Conservation (phyloP, 345 rosid genomes). For the Dipteronia dyeriana region DNA sequence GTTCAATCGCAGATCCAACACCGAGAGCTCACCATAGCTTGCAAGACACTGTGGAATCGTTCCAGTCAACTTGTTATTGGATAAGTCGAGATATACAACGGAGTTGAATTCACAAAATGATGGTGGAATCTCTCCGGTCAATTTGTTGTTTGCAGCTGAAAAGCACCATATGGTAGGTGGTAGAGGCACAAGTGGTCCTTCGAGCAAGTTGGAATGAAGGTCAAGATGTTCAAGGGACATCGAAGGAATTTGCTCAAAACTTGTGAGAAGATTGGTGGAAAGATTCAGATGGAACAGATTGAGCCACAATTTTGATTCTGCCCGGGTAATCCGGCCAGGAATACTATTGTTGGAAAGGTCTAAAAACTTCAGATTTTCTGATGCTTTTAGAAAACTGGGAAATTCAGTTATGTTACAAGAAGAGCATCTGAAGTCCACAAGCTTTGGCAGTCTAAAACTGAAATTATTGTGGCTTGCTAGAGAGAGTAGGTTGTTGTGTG, state of each 20-base stretch:
- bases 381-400: slow-evolving; percentile 19
- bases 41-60: slow-evolving; percentile 27
- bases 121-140: slow-evolving; percentile 16
- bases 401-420: slow-evolving; percentile 27
- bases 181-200: background rate
- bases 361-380: background rate
- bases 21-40: background rate
- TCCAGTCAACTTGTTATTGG: slow-evolving; percentile 17
- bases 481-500: background rate
- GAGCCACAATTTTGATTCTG: background rate
- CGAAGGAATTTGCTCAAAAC: slow-evolving; percentile 7
- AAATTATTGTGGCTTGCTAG: background rate
- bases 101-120: background rate
- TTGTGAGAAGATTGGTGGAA: slow-evolving; percentile 19
- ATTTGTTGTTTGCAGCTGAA: background rate
- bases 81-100: slow-evolving; percentile 4
- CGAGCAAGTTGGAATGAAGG: slow-evolving; percentile 20
- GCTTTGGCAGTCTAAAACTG: slow-evolving; percentile 8
- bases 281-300: background rate
- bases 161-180: background rate
- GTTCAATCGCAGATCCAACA: slow-evolving; percentile 25
- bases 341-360: slow-evolving; percentile 18
- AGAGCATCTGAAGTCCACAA: slow-evolving; percentile 9
- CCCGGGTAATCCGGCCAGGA: background rate
- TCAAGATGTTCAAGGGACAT: background rate